These are phyloP conservation scores for Macrolepiota fuliginosa DNA, from an alignment of 768 basidiomycete genomes.

Conservation along the genomic window DNA sequence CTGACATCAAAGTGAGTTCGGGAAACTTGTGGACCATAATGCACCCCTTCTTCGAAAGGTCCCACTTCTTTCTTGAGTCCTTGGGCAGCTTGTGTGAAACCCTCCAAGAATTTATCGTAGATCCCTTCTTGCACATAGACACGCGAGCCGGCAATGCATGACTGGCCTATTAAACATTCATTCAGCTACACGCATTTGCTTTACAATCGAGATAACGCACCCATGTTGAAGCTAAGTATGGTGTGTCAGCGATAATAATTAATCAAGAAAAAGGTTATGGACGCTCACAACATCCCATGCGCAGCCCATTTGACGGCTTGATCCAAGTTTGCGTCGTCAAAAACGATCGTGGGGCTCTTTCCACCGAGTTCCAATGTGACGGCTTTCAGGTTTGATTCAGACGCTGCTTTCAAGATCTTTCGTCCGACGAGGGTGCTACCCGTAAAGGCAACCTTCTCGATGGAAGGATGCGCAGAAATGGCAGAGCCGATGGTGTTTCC, in stretches of 20 bases:
- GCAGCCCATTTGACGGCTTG: slow-evolving; percentile 66
- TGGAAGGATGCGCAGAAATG: slow-evolving; percentile 60
- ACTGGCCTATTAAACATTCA: slow-evolving; percentile 41
- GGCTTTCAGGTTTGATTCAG: slow-evolving; percentile 71
- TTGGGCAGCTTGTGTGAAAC: slow-evolving; percentile 49
- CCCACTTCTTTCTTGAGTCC: slow-evolving; percentile 55
- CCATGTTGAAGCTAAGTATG: slow-evolving; percentile 26
- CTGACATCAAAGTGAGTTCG: slow-evolving; percentile 63
- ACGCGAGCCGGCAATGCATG: slow-evolving; percentile 78
- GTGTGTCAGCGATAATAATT: not conserved
- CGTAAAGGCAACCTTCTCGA: slow-evolving; percentile 78
- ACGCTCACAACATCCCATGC: slow-evolving; percentile 60
- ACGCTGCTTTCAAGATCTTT: slow-evolving; percentile 67
- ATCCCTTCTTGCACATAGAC: slow-evolving; percentile 78
- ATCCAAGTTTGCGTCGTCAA: slow-evolving; percentile 61
- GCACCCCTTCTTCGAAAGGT: slow-evolving; percentile 52
- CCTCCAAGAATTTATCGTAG: slow-evolving; percentile 72
- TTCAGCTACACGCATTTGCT: not conserved
- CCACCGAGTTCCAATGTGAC: slow-evolving; percentile 76
- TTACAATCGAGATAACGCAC: slow-evolving; percentile 1
- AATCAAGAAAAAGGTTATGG: not conserved
- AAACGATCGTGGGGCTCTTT: slow-evolving; percentile 62
- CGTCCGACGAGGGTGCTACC: slow-evolving; percentile 73
- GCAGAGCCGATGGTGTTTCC: slow-evolving; percentile 60
- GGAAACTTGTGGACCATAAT: slow-evolving; percentile 74